Conservation (phyloP, 2,329 filamentous ascomycete genomes). For the Ophiostoma ulmi region DNA sequence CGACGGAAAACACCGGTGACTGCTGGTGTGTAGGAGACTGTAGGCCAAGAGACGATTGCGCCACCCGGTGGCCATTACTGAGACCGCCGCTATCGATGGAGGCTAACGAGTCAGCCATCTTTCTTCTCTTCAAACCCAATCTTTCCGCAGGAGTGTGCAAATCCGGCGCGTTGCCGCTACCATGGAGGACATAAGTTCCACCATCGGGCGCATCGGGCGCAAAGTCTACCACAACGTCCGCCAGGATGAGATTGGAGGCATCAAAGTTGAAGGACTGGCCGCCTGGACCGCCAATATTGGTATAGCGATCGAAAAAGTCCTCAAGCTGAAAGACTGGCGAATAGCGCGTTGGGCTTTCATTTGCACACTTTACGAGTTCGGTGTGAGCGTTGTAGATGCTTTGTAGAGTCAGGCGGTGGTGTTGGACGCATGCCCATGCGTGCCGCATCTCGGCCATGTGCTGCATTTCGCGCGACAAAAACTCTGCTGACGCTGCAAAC, state of each 20-base stretch:
- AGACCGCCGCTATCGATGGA: not conserved
- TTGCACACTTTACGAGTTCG: slow-evolving; percentile 69
- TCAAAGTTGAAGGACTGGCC: slow-evolving; percentile 63
- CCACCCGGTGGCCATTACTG: not conserved
- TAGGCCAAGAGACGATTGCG: not conserved
- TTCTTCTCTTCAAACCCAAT: not conserved
- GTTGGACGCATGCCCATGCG: slow-evolving; percentile 71
- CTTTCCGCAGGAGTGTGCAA: not conserved
- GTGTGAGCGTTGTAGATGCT: slow-evolving; percentile 72
- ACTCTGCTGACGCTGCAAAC: slow-evolving; percentile 60
- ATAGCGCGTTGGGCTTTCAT: slow-evolving; percentile 64
- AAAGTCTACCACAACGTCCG: slow-evolving; percentile 60
- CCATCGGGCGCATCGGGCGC: slow-evolving; percentile 51
- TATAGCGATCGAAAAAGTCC: slow-evolving; percentile 81
- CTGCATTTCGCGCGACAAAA: slow-evolving; percentile 72
- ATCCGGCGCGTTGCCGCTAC: not conserved
- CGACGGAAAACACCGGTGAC: not conserved
- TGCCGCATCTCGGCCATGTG: slow-evolving; percentile 70
- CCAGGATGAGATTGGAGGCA: slow-evolving; percentile 66
- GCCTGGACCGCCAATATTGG: slow-evolving; percentile 51
- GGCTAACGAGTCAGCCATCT: not conserved
- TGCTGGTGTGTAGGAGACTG: not conserved
- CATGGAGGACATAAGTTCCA: not conserved
- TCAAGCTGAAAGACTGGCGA: slow-evolving; percentile 78
- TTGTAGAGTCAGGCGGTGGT: slow-evolving; percentile 74